phyloP scores from a whole-genome alignment of 2,329 filamentous ascomycete genomes.

The Neoarthrinium moseri region DNA sequence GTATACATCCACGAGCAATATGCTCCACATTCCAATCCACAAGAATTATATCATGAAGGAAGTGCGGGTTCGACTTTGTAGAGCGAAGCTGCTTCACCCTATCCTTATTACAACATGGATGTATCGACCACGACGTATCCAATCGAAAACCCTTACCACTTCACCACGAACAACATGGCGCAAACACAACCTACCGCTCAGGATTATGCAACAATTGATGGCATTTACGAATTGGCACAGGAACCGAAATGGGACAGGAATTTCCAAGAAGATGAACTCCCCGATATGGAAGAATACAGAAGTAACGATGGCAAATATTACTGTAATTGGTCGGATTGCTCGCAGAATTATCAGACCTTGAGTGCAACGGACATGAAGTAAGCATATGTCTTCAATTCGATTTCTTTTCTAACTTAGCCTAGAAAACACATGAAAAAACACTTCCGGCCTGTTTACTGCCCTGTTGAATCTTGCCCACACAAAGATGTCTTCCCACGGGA shows the following conservation, averaged over 20 bases:
- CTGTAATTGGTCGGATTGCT: background rate
- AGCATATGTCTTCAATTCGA: too few species aligned
- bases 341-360: background rate
- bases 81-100: background rate
- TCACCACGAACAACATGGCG: too few species aligned
- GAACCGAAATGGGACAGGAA: too few species aligned
- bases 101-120: too few species aligned
- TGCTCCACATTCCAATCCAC: background rate
- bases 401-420: background rate
- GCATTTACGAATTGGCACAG: too few species aligned
- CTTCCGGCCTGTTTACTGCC: slow-evolving; percentile 5
- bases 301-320: background rate
- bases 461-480: background rate
- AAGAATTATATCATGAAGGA: background rate
- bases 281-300: background rate
- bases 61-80: background rate
- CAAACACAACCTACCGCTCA: too few species aligned
- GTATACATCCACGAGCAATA: background rate
- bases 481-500: background rate
- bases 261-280: background rate
- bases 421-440: slow-evolving; percentile 9
- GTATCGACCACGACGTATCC: too few species aligned
- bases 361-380: slow-evolving; percentile 1
- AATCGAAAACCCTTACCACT: too few species aligned
- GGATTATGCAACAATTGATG: too few species aligned